Percentiles rank a stretch among this genome's conserved stretches.
Evolutionary conservation across 768 basidiomycete species (phyloP).

Genomic region (Russula sp.): DNA sequence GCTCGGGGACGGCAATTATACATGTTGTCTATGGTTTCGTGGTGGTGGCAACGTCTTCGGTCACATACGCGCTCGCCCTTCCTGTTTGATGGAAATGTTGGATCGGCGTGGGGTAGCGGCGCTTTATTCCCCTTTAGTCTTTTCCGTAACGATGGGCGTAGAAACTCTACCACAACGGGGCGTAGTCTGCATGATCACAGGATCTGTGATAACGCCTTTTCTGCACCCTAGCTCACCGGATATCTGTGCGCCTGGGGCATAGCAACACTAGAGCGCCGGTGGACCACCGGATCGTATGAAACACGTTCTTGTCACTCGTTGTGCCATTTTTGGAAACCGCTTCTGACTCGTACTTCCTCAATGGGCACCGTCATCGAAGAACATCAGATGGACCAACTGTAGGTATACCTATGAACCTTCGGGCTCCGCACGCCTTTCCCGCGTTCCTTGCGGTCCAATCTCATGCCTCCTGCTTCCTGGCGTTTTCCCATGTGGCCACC

Average conservation of each 20-base stretch:
- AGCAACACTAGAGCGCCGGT: constrained; percentile 22
- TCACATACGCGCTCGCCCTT: background rate
- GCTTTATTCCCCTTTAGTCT: background rate
- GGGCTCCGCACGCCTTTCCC: background rate
- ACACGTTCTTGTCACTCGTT: constrained; percentile 1
- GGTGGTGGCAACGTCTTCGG: background rate
- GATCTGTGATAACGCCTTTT: constrained; percentile 9
- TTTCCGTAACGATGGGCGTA: background rate
- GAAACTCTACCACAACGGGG: background rate
- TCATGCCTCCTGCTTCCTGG: background rate
- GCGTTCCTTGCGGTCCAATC: background rate
- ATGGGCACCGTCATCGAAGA: background rate
- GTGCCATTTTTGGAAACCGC: background rate
- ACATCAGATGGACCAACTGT: constrained; percentile 8
- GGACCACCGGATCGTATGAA: constrained; percentile 10
- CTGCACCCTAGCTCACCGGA: constrained; percentile 3
- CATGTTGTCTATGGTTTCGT: background rate
- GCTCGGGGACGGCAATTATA: constrained; percentile 8
- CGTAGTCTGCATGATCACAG: background rate
- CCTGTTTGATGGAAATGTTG: background rate
- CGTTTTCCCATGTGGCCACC: background rate
- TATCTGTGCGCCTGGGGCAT: constrained; percentile 16
- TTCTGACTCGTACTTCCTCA: constrained; percentile 6
- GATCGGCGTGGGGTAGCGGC: background rate
- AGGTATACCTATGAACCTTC: background rate